Evolutionary conservation across 2,329 filamentous ascomycete species (phyloP).

Genomic region (Ophiostoma sp.): DNA sequence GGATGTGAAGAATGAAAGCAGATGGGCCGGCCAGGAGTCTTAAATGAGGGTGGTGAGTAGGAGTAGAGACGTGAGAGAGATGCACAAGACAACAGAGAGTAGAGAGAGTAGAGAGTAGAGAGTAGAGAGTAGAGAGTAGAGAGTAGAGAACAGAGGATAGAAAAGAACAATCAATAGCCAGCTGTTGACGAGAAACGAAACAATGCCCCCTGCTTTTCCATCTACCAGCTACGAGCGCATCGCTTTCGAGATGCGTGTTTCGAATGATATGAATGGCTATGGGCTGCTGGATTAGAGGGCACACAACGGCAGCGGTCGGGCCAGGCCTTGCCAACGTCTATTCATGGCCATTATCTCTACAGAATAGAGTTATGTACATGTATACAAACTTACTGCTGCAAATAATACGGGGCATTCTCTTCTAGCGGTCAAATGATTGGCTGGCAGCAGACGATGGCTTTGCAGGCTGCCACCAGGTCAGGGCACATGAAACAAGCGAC

Average conservation of each 20-base stretch:
- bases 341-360: neutral
- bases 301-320: neutral
- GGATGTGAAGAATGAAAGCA: conserved; percentile 4
- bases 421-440: conserved; percentile 23
- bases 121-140: neutral
- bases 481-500: conserved; percentile 34
- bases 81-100: neutral
- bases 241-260: conserved; percentile 26
- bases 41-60: conserved; percentile 15
- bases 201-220: conserved; percentile 1
- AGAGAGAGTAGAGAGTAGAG: neutral
- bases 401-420: neutral
- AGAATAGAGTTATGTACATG: neutral
- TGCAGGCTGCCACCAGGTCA: conserved; percentile 24
- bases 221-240: conserved; percentile 31
- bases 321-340: neutral
- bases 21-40: conserved; percentile 8
- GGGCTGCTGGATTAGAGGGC: conserved; percentile 1
- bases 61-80: too few relatives aligned
- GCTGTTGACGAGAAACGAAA: conserved; percentile 14
- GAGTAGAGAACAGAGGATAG: neutral
- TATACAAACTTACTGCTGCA: neutral
- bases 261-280: conserved; percentile 30
- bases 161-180: neutral
- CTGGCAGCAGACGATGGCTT: conserved; percentile 12